Evolutionary conservation across 2,329 filamentous ascomycete species (phyloP).

Genomic region (Aphanocladium album): DNA sequence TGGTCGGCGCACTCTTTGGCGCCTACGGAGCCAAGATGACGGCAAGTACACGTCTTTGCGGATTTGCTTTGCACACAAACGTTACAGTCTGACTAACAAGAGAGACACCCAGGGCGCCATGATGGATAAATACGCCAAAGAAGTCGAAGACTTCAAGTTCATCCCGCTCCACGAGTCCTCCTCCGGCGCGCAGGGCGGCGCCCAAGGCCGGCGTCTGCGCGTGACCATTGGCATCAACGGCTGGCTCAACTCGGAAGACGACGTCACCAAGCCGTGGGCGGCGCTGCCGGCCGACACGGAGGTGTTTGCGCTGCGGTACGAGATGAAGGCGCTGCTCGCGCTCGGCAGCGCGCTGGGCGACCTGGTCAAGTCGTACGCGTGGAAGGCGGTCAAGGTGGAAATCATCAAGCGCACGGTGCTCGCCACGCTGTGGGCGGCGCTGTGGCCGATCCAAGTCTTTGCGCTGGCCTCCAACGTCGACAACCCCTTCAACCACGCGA

Average conservation of each 20-base stretch:
- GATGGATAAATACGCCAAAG: conserved; percentile 81
- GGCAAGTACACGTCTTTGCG: too few species aligned
- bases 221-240: conserved; percentile 85
- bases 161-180: conserved; percentile 56
- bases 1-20: conserved; percentile 84
- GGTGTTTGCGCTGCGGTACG: conserved; percentile 79
- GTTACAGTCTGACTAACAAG: background rate
- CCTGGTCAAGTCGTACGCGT: conserved; percentile 70
- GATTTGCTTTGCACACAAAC: too few species aligned
- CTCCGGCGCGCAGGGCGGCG: background rate
- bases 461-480: conserved; percentile 66
- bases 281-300: conserved; percentile 67
- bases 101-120: conserved; percentile 77
- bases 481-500: conserved; percentile 76
- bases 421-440: conserved; percentile 59
- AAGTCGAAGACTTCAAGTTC: conserved; percentile 79
- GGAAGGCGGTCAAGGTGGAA: conserved; percentile 67
- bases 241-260: conserved; percentile 71
- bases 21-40: conserved; percentile 79
- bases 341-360: conserved; percentile 68
- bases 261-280: conserved; percentile 76
- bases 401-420: conserved; percentile 70
- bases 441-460: conserved; percentile 65
- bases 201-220: conserved; percentile 51
- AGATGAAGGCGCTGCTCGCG: conserved; percentile 70